Evolutionary conservation across 257 asterid genomes (phyloP).

Genomic region (Ilex aquifolium): DNA sequence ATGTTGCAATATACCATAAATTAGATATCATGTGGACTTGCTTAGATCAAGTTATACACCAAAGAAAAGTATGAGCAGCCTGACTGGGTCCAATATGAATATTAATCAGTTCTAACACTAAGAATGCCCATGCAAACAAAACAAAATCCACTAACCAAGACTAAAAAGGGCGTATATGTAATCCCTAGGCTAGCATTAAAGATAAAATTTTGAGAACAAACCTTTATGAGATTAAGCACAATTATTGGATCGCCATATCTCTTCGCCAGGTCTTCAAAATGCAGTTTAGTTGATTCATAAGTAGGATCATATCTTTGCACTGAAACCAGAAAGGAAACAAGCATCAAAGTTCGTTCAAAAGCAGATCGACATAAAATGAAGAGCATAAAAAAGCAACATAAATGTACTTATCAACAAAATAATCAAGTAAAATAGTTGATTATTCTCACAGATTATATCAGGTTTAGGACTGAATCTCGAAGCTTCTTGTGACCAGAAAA

Average conservation of each 20-base stretch:
- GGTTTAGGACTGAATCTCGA: constrained; percentile 99
- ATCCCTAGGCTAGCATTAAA: not conserved
- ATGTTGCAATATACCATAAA: too few relatives aligned
- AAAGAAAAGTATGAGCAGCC: too few relatives aligned
- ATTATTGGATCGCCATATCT: constrained; percentile 96
- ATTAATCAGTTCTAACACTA: too few relatives aligned
- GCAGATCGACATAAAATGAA: not conserved
- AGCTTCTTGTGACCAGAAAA: constrained; percentile 99
- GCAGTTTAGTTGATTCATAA: constrained; percentile 88
- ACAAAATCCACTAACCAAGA: too few relatives aligned
- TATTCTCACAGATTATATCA: constrained; percentile 84
- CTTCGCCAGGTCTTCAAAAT: constrained; percentile 88
- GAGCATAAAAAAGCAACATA: constrained; percentile 8
- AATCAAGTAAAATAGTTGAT: constrained; percentile 8
- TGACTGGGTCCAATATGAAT: too few relatives aligned
- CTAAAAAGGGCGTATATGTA: not conserved
- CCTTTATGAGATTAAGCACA: constrained; percentile 95
- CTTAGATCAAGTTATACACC: too few relatives aligned
- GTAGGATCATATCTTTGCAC: constrained; percentile 99
- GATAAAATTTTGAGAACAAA: constrained; percentile 24
- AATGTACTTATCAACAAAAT: constrained; percentile 10
- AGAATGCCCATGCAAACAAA: too few relatives aligned
- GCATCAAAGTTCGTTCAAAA: constrained; percentile 11
- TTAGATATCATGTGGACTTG: too few relatives aligned
- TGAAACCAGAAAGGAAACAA: constrained; percentile 27